Evolutionary conservation across 257 asterid genomes (phyloP), one percentile per base, ranked within the genome.

Genomic region (Solanum okadae): DNA sequence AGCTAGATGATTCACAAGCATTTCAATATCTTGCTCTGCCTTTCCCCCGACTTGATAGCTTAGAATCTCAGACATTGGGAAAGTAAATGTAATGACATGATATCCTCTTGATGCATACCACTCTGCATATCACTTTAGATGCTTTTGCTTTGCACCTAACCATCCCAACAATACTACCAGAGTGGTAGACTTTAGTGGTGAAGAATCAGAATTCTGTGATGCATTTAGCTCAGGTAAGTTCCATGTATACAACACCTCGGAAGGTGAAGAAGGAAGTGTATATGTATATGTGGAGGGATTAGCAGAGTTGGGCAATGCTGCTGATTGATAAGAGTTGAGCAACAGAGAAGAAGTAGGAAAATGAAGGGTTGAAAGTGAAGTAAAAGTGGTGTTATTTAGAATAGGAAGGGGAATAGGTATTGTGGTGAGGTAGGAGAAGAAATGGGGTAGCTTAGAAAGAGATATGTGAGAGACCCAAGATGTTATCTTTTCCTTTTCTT

Each of bases 111-210:
- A 93, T 56, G 96, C 91, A 85, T 97, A 97, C 99, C 98, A 97
- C 37, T 95, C 98, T 0, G 99, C 98, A 81, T 97, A 97, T 87
- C 87, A 91, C 65, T 90, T 96, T 44, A 97, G 95, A 92, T 97
- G 98, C 92, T 92, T 97, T 91, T 97, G 98, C 92, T 94, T 95
- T 4, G 98, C 97, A 33, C 99, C 99, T 87, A 97, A 90, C 99
- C 99, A 97, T 84, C 99, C 99, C 67, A 97, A 93, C 93, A 97
- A 92, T 67, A 97, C 96, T 49, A 97, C 99, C 73, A 97, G 98
- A 8, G 98, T 96, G 93, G 91, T 94, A 63, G 98, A 91, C 81
- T 95, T 95, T 42, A 87, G 90, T 35, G 93, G 88, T 22, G 93
- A 93, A 90, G 94, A 91, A 88, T 88, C 92, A 56, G 90, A 91